phyloP scores from a whole-genome alignment of 805 yeast genomes.

The Nakazawaea wyomingensis region DNA sequence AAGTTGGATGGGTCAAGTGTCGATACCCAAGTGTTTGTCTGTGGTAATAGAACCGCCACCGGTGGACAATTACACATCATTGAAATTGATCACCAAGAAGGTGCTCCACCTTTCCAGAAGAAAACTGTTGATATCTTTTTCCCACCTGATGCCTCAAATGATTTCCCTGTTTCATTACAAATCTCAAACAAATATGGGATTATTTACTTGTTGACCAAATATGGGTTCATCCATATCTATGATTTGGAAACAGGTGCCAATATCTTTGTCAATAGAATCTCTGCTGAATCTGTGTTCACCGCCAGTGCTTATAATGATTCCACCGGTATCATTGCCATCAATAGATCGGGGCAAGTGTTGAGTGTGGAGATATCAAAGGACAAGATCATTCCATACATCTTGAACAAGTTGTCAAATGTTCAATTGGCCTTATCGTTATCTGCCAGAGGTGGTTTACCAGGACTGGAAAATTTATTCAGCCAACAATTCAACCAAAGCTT shows the following conservation, averaged over 20 bases:
- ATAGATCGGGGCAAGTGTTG: conserved; percentile 91
- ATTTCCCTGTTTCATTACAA: conserved; percentile 92
- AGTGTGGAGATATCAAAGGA: conserved; percentile 85
- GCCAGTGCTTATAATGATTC: conserved; percentile 67
- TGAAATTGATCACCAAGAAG: conserved; percentile 91
- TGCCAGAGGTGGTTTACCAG: conserved; percentile 93
- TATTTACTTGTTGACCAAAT: conserved; percentile 84
- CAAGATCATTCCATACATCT: conserved; percentile 82
- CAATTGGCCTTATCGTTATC: conserved; percentile 83
- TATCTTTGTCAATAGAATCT: conserved; percentile 91
- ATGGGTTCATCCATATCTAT: conserved; percentile 93
- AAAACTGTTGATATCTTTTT: conserved; percentile 89
- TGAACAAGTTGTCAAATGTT: conserved; percentile 81
- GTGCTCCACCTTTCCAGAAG: conserved; percentile 78
- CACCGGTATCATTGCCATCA: conserved; percentile 87
- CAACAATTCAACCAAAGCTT: conserved; percentile 89
- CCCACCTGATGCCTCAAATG: conserved; percentile 94
- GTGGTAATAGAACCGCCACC: conserved; percentile 82
- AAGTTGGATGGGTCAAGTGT: conserved; percentile 67
- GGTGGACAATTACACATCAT: conserved; percentile 87
- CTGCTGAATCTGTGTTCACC: conserved; percentile 92
- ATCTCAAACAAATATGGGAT: conserved; percentile 83
- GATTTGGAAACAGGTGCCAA: conserved; percentile 91
- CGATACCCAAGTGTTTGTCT: conserved; percentile 84
- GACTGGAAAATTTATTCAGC: conserved; percentile 87